Evolutionary conservation across 129 eudicot genomes (phyloP).

Genomic region (Lonicera japonica): DNA sequence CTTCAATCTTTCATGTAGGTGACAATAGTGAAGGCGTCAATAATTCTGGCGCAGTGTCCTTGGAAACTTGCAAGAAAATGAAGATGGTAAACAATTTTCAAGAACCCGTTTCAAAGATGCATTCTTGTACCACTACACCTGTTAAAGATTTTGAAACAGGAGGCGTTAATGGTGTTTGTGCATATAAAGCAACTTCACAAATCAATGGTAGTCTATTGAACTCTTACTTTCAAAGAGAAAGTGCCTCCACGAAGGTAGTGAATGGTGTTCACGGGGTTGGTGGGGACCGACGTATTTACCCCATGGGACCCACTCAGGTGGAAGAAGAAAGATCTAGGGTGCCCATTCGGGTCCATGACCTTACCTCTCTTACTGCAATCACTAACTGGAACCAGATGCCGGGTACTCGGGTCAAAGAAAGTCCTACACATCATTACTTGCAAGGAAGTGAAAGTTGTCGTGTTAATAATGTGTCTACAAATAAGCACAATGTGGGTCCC

Average conservation of each 20-base stretch:
- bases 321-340: constrained; percentile 12
- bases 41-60: constrained; percentile 6
- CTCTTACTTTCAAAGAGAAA: constrained; percentile 16
- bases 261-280: constrained; percentile 18
- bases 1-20: constrained; percentile 16
- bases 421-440: constrained; percentile 6
- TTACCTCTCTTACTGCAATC: constrained; percentile 18
- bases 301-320: constrained; percentile 11
- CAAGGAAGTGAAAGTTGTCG: constrained; percentile 19
- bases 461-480: constrained; percentile 12
- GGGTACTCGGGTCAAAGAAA: constrained; percentile 17
- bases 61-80: constrained; percentile 42
- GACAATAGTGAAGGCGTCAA: constrained; percentile 9
- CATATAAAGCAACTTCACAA: constrained; percentile 23
- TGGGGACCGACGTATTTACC: constrained; percentile 12
- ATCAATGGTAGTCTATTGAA: constrained; percentile 12
- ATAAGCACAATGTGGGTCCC: constrained; percentile 21
- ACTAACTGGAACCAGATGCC: constrained; percentile 25
- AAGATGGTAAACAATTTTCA: constrained; percentile 31
- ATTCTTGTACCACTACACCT: constrained; percentile 6
- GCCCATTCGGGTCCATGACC: constrained; percentile 13
- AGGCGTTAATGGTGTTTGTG: constrained; percentile 11
- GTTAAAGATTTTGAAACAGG: constrained; percentile 18
- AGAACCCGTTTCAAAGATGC: constrained; percentile 8
- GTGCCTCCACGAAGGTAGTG: constrained; percentile 11